Evolutionary conservation across 2,329 filamentous ascomycete species (phyloP).

Genomic region (Arthrobotrys iridis): DNA sequence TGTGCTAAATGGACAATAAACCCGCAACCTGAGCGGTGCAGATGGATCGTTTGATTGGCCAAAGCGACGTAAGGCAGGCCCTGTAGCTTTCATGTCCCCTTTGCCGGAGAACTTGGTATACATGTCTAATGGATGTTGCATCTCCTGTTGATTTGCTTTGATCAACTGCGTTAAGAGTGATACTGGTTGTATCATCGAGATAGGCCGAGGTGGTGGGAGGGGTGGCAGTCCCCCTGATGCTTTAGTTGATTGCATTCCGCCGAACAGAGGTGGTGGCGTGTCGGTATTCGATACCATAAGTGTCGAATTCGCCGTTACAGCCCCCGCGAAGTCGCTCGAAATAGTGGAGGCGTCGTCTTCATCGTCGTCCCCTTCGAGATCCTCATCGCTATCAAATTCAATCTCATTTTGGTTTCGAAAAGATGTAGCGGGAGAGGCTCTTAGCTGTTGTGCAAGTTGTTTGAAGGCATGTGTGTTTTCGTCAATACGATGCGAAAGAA

Average conservation of each 20-base stretch:
- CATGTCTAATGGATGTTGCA: slow-evolving; percentile 76
- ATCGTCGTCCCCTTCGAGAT: slow-evolving; percentile 56
- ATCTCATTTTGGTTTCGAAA: slow-evolving; percentile 51
- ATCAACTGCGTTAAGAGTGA: slow-evolving; percentile 62
- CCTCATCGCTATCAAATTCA: slow-evolving; percentile 55
- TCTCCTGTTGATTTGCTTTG: slow-evolving; percentile 76
- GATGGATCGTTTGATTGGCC: slow-evolving; percentile 43
- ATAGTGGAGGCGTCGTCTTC: slow-evolving; percentile 57
- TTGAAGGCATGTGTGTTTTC: slow-evolving; percentile 55
- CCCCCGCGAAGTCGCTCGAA: slow-evolving; percentile 57
- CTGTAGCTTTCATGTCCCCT: slow-evolving; percentile 72
- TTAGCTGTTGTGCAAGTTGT: slow-evolving; percentile 56
- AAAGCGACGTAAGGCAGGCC: slow-evolving; percentile 40
- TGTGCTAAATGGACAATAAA: slow-evolving; percentile 78
- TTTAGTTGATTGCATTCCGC: slow-evolving; percentile 4
- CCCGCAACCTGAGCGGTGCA: slow-evolving; percentile 75
- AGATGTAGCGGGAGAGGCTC: slow-evolving; percentile 57
- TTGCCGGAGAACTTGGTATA: slow-evolving; percentile 81
- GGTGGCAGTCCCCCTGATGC: slow-evolving; percentile 61
- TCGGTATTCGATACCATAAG: slow-evolving; percentile 46
- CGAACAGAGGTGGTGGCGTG: slow-evolving; percentile 35
- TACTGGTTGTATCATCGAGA: slow-evolving; percentile 62
- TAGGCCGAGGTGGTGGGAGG: slow-evolving; percentile 73
- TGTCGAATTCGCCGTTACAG: slow-evolving; percentile 56
- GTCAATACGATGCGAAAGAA: slow-evolving; percentile 56